Conservation (phyloP, 2,329 filamentous ascomycete species). For the Stylonectria norvegica region DNA sequence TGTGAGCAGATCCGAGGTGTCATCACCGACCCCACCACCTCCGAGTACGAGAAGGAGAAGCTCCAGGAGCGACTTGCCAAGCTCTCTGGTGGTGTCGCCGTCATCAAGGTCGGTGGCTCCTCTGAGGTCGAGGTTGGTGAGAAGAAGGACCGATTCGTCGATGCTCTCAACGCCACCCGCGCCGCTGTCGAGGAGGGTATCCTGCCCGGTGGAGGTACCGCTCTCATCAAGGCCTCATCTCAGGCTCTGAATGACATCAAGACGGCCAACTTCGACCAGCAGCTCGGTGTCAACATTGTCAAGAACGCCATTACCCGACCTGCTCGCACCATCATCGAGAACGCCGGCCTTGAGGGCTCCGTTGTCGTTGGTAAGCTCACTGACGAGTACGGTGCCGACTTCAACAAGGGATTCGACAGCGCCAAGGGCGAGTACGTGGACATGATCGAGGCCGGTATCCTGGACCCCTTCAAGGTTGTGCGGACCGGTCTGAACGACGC, state of each 20-base stretch:
- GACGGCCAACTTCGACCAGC: slow-evolving; percentile 95
- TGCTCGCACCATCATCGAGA: slow-evolving; percentile 94
- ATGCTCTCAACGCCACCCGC: slow-evolving; percentile 95
- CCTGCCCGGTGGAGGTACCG: slow-evolving; percentile 95
- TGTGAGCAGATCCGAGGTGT: slow-evolving; percentile 99
- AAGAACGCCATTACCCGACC: slow-evolving; percentile 97
- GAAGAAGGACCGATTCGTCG: slow-evolving; percentile 99
- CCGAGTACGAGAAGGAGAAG: slow-evolving; percentile 99
- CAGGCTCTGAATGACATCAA: slow-evolving; percentile 83
- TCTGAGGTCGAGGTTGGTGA: slow-evolving; percentile 98
- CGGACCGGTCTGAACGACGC: slow-evolving; percentile 93
- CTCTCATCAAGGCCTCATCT: slow-evolving; percentile 91
- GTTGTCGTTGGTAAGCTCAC: slow-evolving; percentile 97
- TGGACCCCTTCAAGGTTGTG: slow-evolving; percentile 99
- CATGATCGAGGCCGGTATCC: slow-evolving; percentile 96
- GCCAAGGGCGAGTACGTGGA: slow-evolving; percentile 97
- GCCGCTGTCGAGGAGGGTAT: slow-evolving; percentile 99
- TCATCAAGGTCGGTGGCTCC: slow-evolving; percentile 97
- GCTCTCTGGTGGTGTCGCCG: slow-evolving; percentile 96
- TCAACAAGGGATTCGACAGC: slow-evolving; percentile 98
- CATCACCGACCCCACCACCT: slow-evolving; percentile 88
- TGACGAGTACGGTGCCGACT: slow-evolving; percentile 85
- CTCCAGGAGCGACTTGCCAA: slow-evolving; percentile 99
- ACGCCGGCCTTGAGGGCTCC: slow-evolving; percentile 91
- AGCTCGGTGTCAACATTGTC: slow-evolving; percentile 95